Conservation (phyloP, 2,329 filamentous ascomycete genomes). For the Fulvia fulva region DNA sequence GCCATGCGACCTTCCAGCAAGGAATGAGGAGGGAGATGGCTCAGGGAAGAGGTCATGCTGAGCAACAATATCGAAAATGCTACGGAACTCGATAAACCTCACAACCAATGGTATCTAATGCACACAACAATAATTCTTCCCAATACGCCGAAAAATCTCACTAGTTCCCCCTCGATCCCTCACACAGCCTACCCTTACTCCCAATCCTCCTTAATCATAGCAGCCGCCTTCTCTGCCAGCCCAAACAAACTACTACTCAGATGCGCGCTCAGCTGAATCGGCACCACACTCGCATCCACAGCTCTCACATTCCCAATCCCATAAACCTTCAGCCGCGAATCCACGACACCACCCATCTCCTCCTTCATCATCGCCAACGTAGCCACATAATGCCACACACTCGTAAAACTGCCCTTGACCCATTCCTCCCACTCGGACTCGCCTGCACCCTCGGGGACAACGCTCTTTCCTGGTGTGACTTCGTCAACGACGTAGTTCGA, state of each 20-base stretch:
- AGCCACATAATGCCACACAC: slow-evolving; percentile 30
- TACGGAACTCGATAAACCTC: background rate
- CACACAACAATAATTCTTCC: background rate
- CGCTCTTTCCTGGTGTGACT: slow-evolving; percentile 21
- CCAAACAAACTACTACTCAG: slow-evolving; percentile 28
- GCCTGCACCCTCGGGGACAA: slow-evolving; percentile 8
- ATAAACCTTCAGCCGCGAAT: slow-evolving; percentile 35
- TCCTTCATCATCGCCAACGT: slow-evolving; percentile 30
- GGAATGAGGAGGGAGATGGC: too few relatives aligned
- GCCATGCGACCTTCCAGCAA: too few relatives aligned
- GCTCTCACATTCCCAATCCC: slow-evolving; percentile 35
- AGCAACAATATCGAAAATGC: background rate
- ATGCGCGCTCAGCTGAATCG: slow-evolving; percentile 24
- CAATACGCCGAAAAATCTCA: background rate
- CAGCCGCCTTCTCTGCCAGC: slow-evolving; percentile 39
- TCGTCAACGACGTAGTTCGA: slow-evolving; percentile 29
- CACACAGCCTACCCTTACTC: too few relatives aligned
- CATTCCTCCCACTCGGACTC: slow-evolving; percentile 24
- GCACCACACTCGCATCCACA: slow-evolving; percentile 34
- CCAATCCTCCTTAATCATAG: slow-evolving; percentile 22
- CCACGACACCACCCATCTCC: slow-evolving; percentile 34
- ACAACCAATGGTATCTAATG: background rate
- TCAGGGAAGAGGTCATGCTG: background rate
- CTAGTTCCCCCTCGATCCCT: too few relatives aligned
- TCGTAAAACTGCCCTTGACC: slow-evolving; percentile 24